Percentiles rank a stretch among this genome's conserved stretches.
Conservation (phyloP, 2,329 filamentous ascomycete genomes). For the Pyricularia pennisetigena region DNA sequence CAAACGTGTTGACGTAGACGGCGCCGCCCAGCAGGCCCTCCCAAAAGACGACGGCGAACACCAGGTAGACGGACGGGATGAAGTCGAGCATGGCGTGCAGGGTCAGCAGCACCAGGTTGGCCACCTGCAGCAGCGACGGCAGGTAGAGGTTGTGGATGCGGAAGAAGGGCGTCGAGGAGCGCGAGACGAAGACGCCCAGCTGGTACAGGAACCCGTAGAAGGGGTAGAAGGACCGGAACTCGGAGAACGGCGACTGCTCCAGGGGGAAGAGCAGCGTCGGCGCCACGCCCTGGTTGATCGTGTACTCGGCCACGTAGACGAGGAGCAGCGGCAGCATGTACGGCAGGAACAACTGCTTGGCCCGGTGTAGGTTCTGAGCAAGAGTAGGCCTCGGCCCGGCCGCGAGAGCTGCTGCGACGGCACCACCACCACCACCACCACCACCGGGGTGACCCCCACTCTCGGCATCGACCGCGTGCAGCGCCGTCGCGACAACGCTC, state of each 20-base stretch:
- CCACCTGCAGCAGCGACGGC: slow-evolving; percentile 71
- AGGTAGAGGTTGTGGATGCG: slow-evolving; percentile 73
- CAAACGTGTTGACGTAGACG: slow-evolving; percentile 95
- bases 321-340: slow-evolving; percentile 86
- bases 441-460: slow-evolving; percentile 15
- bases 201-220: slow-evolving; percentile 95
- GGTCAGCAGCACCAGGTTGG: slow-evolving; percentile 65
- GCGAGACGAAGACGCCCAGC: slow-evolving; percentile 86
- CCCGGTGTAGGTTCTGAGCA: slow-evolving; percentile 50
- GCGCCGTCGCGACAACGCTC: slow-evolving; percentile 27
- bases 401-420: background rate
- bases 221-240: slow-evolving; percentile 84
- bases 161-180: slow-evolving; percentile 81
- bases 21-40: slow-evolving; percentile 83
- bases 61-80: slow-evolving; percentile 75
- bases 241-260: slow-evolving; percentile 61
- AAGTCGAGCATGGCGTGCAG: slow-evolving; percentile 72
- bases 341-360: slow-evolving; percentile 60
- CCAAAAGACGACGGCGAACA: slow-evolving; percentile 85
- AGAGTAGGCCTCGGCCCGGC: slow-evolving; percentile 18
- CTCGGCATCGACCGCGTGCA: slow-evolving; percentile 20
- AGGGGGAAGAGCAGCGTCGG: slow-evolving; percentile 86
- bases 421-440: no score
- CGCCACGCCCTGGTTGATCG: slow-evolving; percentile 89
- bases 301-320: slow-evolving; percentile 94